A percentile compares a stretch with the other conserved stretches of the same genome.
Evolutionary conservation across 2,329 filamentous ascomycete species (phyloP).

Genomic region (Colletotrichum simmondsii): DNA sequence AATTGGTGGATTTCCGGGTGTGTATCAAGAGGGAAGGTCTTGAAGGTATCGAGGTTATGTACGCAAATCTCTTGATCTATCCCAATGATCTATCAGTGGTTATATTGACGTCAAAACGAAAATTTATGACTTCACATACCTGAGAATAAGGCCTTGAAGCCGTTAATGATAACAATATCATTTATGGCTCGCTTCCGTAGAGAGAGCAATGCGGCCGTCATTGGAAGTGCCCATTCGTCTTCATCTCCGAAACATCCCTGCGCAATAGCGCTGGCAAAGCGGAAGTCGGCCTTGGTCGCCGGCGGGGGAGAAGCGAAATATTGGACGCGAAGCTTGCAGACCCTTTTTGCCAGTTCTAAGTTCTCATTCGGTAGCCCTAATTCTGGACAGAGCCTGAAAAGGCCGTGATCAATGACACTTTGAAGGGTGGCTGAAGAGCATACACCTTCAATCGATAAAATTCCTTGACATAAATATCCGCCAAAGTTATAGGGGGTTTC

Average conservation of each 20-base stretch:
- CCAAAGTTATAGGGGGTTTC: neutral
- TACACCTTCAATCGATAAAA: neutral
- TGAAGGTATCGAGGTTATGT: neutral
- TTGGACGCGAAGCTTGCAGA: neutral
- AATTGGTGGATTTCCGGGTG: neutral
- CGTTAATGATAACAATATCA: neutral
- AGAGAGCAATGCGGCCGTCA: neutral
- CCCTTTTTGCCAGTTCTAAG: neutral
- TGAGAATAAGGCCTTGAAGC: neutral
- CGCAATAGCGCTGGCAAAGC: neutral
- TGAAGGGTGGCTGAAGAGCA: neutral
- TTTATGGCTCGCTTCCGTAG: neutral
- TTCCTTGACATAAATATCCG: neutral
- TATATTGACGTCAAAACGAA: accelerated
- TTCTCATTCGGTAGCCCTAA: neutral
- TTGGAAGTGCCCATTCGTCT: neutral
- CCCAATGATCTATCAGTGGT: neutral
- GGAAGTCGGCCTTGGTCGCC: neutral
- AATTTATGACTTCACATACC: neutral
- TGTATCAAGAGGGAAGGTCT: neutral
- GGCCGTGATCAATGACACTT: neutral
- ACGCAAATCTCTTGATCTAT: neutral
- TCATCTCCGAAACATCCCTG: neutral
- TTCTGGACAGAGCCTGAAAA: neutral
- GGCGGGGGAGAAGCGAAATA: neutral